Evolutionary conservation across 371 early-diverging fungal genomes (phyloP), one percentile per base, ranked within the genome.

Genomic region (Polyrhizophydium stewartii): DNA sequence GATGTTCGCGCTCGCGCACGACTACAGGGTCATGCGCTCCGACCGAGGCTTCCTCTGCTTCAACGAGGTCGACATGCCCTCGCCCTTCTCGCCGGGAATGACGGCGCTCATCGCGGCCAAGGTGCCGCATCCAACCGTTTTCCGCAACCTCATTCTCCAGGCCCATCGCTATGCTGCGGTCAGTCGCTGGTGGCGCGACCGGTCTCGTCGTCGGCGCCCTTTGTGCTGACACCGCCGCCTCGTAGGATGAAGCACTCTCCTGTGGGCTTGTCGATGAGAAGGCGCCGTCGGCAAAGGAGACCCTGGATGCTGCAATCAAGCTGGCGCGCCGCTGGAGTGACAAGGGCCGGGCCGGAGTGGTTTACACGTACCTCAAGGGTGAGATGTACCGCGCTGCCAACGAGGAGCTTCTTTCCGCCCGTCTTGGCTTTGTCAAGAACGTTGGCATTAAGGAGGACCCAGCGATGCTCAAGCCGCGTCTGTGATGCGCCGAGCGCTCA

Each of bases 21-120:
- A 92, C 65, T 89, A 87, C 66, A 83, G 90, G 30, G 85, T 91
- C 2, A 91, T 92, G 91, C 78, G 91, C 12, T 70, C 81, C 31
- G 92, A 92, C 62, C 81, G 87, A 45, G 92, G 92, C 6, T 90
- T 70, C 64, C 74, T 92, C 27, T 87, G 87, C 72, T 86, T 87
- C 85, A 89, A 89, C 68, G 92, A 91, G 76, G 81, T 92, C 6
- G 91, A 91, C 65, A 75, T 91, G 52, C 86, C 86, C 33, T 71
- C 83, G 24, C 79, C 88, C 32, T 69, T 91, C 24, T 69, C 83
- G 22, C 82, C 88, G n/a, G 91, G 90, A 12, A 89, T 91, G 91
- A 78, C 81, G 0, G 80, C 84, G 1, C 60, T 92, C 21, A 65
- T 90, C 30, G 80, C 83, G 32, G 68, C 72, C 67, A 91, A 89